Base-by-base conservation (phyloP, 108 stramenopile genomes). In the Ochromonas danica region DNA sequence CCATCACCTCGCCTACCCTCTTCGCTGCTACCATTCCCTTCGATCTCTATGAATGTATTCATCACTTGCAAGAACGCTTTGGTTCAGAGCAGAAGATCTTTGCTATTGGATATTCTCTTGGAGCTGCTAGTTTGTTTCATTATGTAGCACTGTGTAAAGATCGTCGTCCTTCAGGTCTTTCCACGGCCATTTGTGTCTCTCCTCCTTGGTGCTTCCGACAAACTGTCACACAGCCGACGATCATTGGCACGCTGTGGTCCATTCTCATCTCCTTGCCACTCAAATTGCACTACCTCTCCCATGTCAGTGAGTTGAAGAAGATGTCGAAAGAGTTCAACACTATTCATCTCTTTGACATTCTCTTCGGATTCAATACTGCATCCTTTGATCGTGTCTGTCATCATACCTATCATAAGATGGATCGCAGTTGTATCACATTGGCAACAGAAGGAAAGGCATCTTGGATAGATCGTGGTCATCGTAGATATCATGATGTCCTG, bases 191-290 rank as follows among this genome's bases (percentile, higher is more conserved):
- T 28, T 45, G 72, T 36, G 72, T 75, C n/a, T 75, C 72, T 36
- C 72, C 72, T 14, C 72, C 72, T 14, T 75, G 72, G 72, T 35
- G 31, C 41, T 75, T 75, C 41, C n/a, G n/a, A n/a, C n/a, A n/a
- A n/a, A 28, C 27, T 6, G 35, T 31, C 14, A 75, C 3, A 42
- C 25, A 42, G 25, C n/a, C n/a, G n/a, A 27, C n/a, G 14, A 6
- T 22, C 6, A 33, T 27, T 3, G 6, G 6, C 31, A 14, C 6
- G 25, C 10, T 39, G 41, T 75, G 72, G 72, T 57, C 72, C 10
- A 28, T 33, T 3, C 31, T 75, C 3, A 27, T 75, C 3, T 3
- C 22, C 6, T 39, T 75, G 17, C 51, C 51, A 27, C 40, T 75
- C 14, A 75, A 75, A 41, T 14, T 57, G 40, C 38, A 42, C 41